phyloP scores from a whole-genome alignment of 495 filamentous ascomycete genomes.

The Acidiella bohemica region DNA sequence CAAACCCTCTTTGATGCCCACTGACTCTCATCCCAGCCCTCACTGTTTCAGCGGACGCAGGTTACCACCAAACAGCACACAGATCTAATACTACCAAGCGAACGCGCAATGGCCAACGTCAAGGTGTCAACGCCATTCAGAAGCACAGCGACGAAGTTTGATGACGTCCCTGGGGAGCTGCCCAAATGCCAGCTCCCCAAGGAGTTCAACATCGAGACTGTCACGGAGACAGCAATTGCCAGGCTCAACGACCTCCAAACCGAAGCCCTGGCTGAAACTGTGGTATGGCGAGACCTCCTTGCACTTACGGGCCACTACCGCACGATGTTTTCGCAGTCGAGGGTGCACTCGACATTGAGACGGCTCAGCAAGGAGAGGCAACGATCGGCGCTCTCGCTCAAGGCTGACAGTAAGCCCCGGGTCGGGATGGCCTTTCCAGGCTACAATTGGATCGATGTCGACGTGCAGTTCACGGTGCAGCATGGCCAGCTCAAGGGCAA shows the following conservation, averaged over 20 bases:
- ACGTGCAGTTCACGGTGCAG: constrained; percentile 2
- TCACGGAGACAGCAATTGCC: constrained; percentile 3
- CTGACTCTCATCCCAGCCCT: too few species aligned
- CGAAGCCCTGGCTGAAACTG: constrained; percentile 11
- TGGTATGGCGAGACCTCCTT: constrained; percentile 23
- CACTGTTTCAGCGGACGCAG: too few species aligned
- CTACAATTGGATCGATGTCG: constrained; percentile 9
- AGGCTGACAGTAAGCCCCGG: not conserved
- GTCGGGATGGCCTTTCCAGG: not conserved
- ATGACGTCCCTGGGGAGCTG: constrained; percentile 13
- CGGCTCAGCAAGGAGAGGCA: constrained; percentile 2
- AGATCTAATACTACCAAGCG: not conserved
- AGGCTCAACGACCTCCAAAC: constrained; percentile 15
- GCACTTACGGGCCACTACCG: constrained; percentile 25
- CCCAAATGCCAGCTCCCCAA: constrained; percentile 2
- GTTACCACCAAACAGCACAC: not conserved
- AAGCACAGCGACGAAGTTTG: constrained; percentile 5
- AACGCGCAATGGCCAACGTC: not conserved
- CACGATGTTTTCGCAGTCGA: constrained; percentile 18
- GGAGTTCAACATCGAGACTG: not conserved
- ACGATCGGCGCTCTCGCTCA: not conserved
- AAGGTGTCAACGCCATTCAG: constrained; percentile 3
- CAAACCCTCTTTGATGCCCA: too few species aligned
- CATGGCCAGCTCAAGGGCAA: not conserved
- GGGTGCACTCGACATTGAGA: constrained; percentile 3